A percentile compares a stretch with the other conserved stretches of the same genome.
Conservation (phyloP, 1,284 basidiomycete genomes). For the Moniliella sp. region DNA sequence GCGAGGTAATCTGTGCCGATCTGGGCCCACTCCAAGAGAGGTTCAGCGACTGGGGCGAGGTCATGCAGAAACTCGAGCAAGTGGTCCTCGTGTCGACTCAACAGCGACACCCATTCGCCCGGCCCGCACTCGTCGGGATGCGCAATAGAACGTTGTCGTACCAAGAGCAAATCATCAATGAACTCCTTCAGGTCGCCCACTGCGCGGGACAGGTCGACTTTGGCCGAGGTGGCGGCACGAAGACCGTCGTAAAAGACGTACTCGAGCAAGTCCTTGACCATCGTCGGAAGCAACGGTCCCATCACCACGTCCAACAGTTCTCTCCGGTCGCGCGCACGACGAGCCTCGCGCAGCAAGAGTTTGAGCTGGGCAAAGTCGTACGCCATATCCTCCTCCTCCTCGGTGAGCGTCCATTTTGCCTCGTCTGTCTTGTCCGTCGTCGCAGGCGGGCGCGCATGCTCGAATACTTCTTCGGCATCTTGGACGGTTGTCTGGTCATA, state of each 20-base stretch:
- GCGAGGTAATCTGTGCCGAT: constrained; percentile 4
- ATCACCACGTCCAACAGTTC: constrained; percentile 2
- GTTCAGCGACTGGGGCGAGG: constrained; percentile 1
- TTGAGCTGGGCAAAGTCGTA: constrained; percentile 4
- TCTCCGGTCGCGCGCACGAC: constrained; percentile 3
- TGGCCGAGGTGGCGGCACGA: constrained; percentile 2
- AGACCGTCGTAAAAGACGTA: constrained; percentile 3
- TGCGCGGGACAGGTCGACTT: constrained; percentile 1
- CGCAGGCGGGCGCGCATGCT: neutral
- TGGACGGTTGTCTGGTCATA: too few relatives aligned
- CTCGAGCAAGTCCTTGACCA: constrained; percentile 4
- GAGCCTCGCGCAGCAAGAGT: constrained; percentile 3
- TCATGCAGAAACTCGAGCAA: constrained; percentile 4
- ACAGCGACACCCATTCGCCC: constrained; percentile 22
- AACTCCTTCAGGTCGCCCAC: constrained; percentile 4
- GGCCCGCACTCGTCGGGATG: constrained; percentile 6
- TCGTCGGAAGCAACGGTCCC: constrained; percentile 3
- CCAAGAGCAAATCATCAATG: constrained; percentile 3
- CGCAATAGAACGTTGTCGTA: neutral
- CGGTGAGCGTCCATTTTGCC: neutral
- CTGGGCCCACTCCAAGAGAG: constrained; percentile 5
- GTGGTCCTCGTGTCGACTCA: constrained; percentile 7
- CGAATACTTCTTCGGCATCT: neutral
- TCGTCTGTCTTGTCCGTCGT: too few relatives aligned
- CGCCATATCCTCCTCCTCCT: constrained; percentile 1